Evolutionary conservation across 73 alveolate species (phyloP), one percentile per base, ranked within the genome.

Genomic region (Tetrahymena borealis): DNA sequence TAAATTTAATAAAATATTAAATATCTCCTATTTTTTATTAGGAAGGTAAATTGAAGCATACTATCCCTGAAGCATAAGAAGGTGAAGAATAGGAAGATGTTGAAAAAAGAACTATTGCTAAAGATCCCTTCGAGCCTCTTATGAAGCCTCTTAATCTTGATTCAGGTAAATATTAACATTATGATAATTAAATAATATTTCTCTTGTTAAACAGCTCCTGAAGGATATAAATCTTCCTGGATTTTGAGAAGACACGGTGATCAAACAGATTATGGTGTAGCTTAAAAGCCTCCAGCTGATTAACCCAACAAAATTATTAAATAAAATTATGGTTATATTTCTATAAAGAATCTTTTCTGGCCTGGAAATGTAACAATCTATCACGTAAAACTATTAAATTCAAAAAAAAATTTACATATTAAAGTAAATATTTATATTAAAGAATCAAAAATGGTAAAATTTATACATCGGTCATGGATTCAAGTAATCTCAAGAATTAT

Each of bases 21-120:
- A 24, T 3, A 2, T 5, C 31, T 60, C 28, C 28, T 0, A 8
- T 6, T 20, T 3, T 24, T 15, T 2, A 60, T 3, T 60, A 94
- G 90, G 94, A 94, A 94, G 96, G 96, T 78, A 90, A 94, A 94
- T 93, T 94, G 10, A 78, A 91, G 39, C 96, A 94, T 90, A 91
- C 90, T 90, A 90, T 94, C 38, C 93, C 91, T 38, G 91, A 91
- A 32, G 94, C 96, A 15, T 93, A 94, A 35, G 96, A 94, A 16
- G 94, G 91, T 20, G 90, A 42, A 12, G 96, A 94, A 33, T 91
- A 93, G 32, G 96, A 94, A 90, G 96, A 94, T 91, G 91, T 78
- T 90, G 90, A 39, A 94, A 94, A 94, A 94, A 94, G 92, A 90
- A 91, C 91, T 39, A 94, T 85, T 13, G 96, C 85, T 33, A 94